Evolutionary conservation across 176 grass and related monocot genomes (phyloP).

Genomic region (Leersia perrieri): DNA sequence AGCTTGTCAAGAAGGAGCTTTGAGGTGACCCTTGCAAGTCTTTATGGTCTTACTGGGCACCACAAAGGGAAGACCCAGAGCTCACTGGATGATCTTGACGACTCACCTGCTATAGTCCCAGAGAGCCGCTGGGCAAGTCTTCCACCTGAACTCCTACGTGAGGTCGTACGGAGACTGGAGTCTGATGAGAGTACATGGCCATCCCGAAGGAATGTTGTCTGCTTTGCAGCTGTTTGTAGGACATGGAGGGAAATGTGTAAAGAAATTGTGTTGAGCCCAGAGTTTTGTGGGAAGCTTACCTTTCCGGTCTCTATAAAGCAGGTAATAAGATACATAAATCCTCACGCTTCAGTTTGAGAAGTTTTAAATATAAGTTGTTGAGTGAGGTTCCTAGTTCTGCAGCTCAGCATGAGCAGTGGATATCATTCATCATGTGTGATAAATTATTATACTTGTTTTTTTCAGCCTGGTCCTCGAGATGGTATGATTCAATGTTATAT

Average conservation of each 20-base stretch:
- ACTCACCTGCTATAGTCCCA: conserved; percentile 45
- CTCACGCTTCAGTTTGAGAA: not conserved
- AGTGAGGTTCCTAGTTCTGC: not conserved
- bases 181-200: conserved; percentile 83
- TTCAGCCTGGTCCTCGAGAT: conserved; percentile 91
- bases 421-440: conserved; percentile 22
- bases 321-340: conserved; percentile 39
- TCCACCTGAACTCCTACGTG: conserved; percentile 87
- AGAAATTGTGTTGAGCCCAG: conserved; percentile 90
- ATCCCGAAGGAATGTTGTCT: conserved; percentile 72
- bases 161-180: conserved; percentile 81
- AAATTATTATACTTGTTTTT: conserved; percentile 35
- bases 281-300: conserved; percentile 88
- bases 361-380: not conserved
- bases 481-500: conserved; percentile 92
- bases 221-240: conserved; percentile 87
- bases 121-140: conserved; percentile 83
- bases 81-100: conserved; percentile 55
- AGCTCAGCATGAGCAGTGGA: not conserved
- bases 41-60: conserved; percentile 66
- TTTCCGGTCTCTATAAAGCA: conserved; percentile 95
- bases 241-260: conserved; percentile 99
- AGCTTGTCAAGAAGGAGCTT: conserved; percentile 86
- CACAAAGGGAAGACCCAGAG: conserved; percentile 60
- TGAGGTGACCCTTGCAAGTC: conserved; percentile 75